Evolutionary conservation across 192 early-diverging fungal species (phyloP).

Genomic region (Lobulomyces angularis): DNA sequence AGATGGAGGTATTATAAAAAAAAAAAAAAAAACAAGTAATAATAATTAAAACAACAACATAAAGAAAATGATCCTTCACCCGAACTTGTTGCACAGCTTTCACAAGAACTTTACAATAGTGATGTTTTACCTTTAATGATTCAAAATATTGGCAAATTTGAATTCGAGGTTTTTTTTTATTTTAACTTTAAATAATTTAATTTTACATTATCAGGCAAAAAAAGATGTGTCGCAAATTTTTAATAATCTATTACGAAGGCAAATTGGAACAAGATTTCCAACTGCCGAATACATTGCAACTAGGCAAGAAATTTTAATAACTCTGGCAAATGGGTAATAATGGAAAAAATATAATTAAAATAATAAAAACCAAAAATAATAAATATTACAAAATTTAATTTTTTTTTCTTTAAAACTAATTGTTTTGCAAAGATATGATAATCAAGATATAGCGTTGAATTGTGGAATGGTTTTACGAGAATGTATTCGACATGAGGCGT

Average conservation of each 20-base stretch:
- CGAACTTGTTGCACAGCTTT: slow-evolving; percentile 83
- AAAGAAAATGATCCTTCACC: slow-evolving; percentile 76
- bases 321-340: slow-evolving; percentile 63
- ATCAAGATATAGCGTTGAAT: slow-evolving; percentile 89
- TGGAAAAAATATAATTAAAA: not conserved
- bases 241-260: slow-evolving; percentile 87
- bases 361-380: slow-evolving; percentile 1
- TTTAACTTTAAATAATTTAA: not conserved
- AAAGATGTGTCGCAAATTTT: slow-evolving; percentile 98
- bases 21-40: slow-evolving; percentile 4
- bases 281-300: slow-evolving; percentile 90
- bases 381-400: not conserved
- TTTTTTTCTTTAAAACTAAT: not conserved
- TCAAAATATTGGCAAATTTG: slow-evolving; percentile 78
- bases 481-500: slow-evolving; percentile 85
- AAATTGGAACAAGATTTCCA: slow-evolving; percentile 87
- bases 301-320: slow-evolving; percentile 69
- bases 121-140: slow-evolving; percentile 82
- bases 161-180: slow-evolving; percentile 54
- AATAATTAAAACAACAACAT: slow-evolving; percentile 2
- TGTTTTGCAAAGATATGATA: slow-evolving; percentile 63
- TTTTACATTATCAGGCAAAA: slow-evolving; percentile 48
- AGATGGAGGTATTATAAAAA: slow-evolving; percentile 60
- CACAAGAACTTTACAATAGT: slow-evolving; percentile 89
- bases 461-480: slow-evolving; percentile 97